Evolutionary conservation across 164 flowering plant genomes (phyloP).

Genomic region (Chloranthus sessilifolius): DNA sequence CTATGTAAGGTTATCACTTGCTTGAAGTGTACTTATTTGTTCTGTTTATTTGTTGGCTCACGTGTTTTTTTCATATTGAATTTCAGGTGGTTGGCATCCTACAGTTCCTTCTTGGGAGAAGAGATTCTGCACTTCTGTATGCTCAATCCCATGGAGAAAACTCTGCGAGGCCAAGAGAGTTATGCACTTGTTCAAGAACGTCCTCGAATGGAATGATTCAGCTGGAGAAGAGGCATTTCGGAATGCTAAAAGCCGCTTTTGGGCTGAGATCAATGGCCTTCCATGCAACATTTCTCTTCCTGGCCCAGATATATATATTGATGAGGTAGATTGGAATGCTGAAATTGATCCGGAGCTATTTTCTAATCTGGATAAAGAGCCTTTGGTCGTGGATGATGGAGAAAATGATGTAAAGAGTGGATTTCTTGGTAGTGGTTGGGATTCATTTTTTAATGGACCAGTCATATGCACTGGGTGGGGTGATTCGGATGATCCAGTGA

Average conservation of each 20-base stretch:
- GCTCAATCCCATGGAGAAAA: slow-evolving; percentile 56
- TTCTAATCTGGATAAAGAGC: slow-evolving; percentile 33
- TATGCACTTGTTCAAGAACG: slow-evolving; percentile 25
- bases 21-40: too few species aligned
- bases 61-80: too few species aligned
- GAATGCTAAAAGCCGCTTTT: slow-evolving; percentile 50
- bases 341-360: slow-evolving; percentile 39
- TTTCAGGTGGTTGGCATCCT: slow-evolving; percentile 35
- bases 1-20: too few species aligned
- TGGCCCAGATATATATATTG: slow-evolving; percentile 55
- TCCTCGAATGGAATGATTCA: slow-evolving; percentile 65
- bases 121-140: slow-evolving; percentile 37
- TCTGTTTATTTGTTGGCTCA: too few species aligned
- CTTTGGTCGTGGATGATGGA: slow-evolving; percentile 21
- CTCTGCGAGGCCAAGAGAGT: slow-evolving; percentile 40
- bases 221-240: slow-evolving; percentile 68
- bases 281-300: slow-evolving; percentile 38
- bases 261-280: slow-evolving; percentile 47
- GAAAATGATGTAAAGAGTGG: slow-evolving; percentile 11
- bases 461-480: slow-evolving; percentile 40
- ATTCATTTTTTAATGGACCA: too few species aligned
- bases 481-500: slow-evolving; percentile 14
- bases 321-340: slow-evolving; percentile 51
- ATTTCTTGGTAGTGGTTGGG: slow-evolving; percentile 4
- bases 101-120: slow-evolving; percentile 73